These are phyloP conservation scores for Calonectria leucothoes DNA, from an alignment of 2,329 filamentous ascomycete genomes.

Conservation along the genomic window DNA sequence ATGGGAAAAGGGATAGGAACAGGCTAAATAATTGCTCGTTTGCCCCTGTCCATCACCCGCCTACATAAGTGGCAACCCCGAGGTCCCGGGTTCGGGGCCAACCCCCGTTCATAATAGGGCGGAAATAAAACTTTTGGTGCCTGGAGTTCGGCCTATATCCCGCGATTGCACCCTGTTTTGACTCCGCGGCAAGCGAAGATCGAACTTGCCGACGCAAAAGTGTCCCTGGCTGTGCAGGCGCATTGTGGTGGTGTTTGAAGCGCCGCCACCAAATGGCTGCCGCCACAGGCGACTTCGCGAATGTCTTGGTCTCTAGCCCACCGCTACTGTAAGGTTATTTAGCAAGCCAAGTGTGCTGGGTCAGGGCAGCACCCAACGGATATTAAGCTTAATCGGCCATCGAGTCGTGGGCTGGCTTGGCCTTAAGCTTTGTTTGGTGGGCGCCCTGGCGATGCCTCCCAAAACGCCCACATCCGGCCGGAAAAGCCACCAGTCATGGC, in stretches of 20 bases:
- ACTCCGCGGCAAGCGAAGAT: background rate
- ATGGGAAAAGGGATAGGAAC: background rate
- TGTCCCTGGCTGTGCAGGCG: background rate
- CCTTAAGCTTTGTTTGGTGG: background rate
- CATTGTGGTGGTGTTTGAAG: background rate
- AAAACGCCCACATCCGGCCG: background rate
- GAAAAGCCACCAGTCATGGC: background rate
- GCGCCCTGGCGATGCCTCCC: background rate
- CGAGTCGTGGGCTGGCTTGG: background rate
- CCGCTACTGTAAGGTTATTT: background rate
- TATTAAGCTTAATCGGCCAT: slow-evolving; percentile 6
- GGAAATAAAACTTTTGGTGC: background rate
- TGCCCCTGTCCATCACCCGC: background rate
- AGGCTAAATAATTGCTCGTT: background rate
- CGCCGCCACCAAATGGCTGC: background rate
- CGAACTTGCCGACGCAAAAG: background rate
- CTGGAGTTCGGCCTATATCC: background rate
- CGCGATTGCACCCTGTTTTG: background rate
- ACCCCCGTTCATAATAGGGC: background rate
- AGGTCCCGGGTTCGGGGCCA: background rate
- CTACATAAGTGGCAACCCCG: background rate
- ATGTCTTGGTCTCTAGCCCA: background rate
- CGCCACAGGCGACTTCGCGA: background rate
- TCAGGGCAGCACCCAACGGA: background rate
- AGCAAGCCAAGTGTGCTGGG: background rate